Conservation (phyloP, 257 asterid species). For the Salvia miltiorrhiza region DNA sequence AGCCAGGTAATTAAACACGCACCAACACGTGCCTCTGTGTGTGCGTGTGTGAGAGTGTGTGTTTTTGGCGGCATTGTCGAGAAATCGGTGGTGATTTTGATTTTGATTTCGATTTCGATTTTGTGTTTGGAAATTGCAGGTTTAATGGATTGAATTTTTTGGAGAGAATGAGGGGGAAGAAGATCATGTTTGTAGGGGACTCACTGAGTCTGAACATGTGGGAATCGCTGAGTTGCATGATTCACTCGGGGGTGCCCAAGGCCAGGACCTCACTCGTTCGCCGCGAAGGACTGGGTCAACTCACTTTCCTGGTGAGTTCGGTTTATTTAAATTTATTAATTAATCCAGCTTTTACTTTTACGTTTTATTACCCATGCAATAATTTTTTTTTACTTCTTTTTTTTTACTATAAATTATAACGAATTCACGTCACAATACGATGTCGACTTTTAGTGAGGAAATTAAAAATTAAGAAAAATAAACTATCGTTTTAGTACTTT, state of each 20-base stretch:
- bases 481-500: not conserved
- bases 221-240: slow-evolving; percentile 92
- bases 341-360: not conserved
- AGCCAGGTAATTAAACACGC: slow-evolving; percentile 47
- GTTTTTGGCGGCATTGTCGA: not conserved
- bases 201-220: slow-evolving; percentile 95
- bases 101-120: too few species aligned
- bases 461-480: not conserved
- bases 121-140: slow-evolving; percentile 30
- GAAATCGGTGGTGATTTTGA: too few species aligned
- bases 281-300: slow-evolving; percentile 41
- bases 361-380: not conserved
- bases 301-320: slow-evolving; percentile 57
- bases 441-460: too few species aligned
- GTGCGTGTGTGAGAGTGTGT: not conserved
- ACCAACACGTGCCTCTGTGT: slow-evolving; percentile 4
- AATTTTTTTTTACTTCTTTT: not conserved
- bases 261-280: slow-evolving; percentile 40
- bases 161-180: slow-evolving; percentile 85
- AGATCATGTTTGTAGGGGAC: slow-evolving; percentile 95
- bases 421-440: too few species aligned
- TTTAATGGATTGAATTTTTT: slow-evolving; percentile 72
- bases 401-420: not conserved
- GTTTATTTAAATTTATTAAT: not conserved
- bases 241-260: slow-evolving; percentile 69